A percentile compares a stretch with the other conserved stretches of the same genome.
phyloP scores from a whole-genome alignment of 179 eudicot species.

The Vitellaria paradoxa region DNA sequence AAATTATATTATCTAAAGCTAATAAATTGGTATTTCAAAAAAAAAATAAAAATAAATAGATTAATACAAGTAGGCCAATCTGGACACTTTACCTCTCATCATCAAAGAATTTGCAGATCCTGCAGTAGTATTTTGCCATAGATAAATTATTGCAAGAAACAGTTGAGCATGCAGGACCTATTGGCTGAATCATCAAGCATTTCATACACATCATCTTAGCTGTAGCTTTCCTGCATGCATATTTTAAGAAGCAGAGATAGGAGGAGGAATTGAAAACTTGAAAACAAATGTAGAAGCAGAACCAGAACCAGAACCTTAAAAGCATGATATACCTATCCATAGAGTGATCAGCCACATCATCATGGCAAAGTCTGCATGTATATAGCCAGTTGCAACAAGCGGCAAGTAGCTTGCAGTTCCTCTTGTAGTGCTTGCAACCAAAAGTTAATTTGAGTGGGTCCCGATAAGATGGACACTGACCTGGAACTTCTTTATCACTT shows the following conservation, averaged over 20 bases:
- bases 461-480: slow-evolving; percentile 71
- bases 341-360: slow-evolving; percentile 65
- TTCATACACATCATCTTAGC: slow-evolving; percentile 95
- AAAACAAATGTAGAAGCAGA: not conserved
- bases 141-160: slow-evolving; percentile 55
- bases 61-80: not conserved
- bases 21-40: not conserved
- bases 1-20: not conserved
- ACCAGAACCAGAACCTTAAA: not conserved
- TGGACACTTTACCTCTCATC: slow-evolving; percentile 63
- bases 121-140: slow-evolving; percentile 89
- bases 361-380: slow-evolving; percentile 91
- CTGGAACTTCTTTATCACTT: slow-evolving; percentile 48
- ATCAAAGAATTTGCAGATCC: slow-evolving; percentile 84
- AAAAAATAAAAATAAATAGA: not conserved
- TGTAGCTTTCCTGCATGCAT: slow-evolving; percentile 64
- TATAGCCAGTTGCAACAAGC: slow-evolving; percentile 76
- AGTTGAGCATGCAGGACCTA: slow-evolving; percentile 60
- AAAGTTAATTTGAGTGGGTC: slow-evolving; percentile 49
- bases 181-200: slow-evolving; percentile 79
- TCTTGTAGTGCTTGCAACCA: slow-evolving; percentile 94
- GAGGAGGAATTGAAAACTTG: slow-evolving; percentile 1
- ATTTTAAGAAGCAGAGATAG: slow-evolving; percentile 13
- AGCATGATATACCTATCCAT: slow-evolving; percentile 65
- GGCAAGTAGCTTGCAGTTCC: slow-evolving; percentile 85